Evolutionary conservation across 345 rosid genomes (phyloP), one percentile per base, ranked within the genome.

Genomic region (Draba incana): DNA sequence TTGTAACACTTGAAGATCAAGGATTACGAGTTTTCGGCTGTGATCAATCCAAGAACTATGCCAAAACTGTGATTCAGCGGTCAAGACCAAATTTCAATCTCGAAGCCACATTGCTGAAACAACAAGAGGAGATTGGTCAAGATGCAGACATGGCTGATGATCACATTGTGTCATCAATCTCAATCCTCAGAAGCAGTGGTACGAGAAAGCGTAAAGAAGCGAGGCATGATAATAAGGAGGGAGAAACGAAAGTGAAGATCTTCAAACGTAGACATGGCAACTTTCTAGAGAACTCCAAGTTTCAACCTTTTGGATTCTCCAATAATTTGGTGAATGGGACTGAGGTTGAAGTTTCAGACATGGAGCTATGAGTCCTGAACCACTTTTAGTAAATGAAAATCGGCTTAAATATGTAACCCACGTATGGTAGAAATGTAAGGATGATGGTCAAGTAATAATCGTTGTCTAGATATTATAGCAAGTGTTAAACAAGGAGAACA

Each of bases 191-290:
- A 43, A 74, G 76, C 38, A 74, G 65, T 49, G 71, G 65, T 52
- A 74, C 83, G 16, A 89, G 85, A 77, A 89, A 92, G 59, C 95
- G 91, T 62, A 89, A 85, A 83, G 90, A 84, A 56, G 84, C 75
- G 72, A 64, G 70, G 51, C 45, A 54, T 23, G 0, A 33, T 15
- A 66, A 60, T 46, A n/a, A n/a, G n/a, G 94, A 82, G 68, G 78
- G 58, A 31, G 77, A 80, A 58, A 66, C 60, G 49, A 82, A 81
- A 20, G 55, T 71, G 52, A 89, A 86, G 80, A 44, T 79, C 64
- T 69, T 76, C 39, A 92, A 82, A 71, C 78, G 65, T 79, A 74
- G 80, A 20, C 68, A 61, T 38, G 76, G 20, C 38, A 74, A 68
- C 59, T 4, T 44, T 74, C 68, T 60, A 24, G 77, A 66, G 49